Percentiles rank a stretch among this genome's conserved stretches.
These are phyloP conservation scores for Solanum microdontum DNA, from an alignment of 257 asterid species.

Conservation along the genomic window DNA sequence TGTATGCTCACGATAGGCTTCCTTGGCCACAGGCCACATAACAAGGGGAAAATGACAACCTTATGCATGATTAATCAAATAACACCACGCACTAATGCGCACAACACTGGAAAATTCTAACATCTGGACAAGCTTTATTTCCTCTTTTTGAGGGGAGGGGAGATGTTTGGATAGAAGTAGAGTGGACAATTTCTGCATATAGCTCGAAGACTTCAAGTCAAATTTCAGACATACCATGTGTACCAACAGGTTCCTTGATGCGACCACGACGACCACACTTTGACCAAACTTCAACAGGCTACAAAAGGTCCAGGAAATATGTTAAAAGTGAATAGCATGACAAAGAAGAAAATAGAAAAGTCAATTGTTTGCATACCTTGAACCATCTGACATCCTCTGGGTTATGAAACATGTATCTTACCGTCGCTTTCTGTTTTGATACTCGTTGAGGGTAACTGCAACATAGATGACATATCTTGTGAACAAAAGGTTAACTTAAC, in stretches of 20 bases:
- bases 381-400: constrained; percentile 99
- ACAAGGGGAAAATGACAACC: not conserved
- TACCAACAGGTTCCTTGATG: constrained; percentile 92
- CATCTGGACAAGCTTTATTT: not conserved
- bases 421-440: constrained; percentile 82
- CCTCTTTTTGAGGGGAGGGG: not conserved
- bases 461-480: constrained; percentile 6
- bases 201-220: not conserved
- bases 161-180: not conserved
- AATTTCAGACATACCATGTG: constrained; percentile 61
- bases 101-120: not conserved
- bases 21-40: not conserved
- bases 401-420: constrained; percentile 86
- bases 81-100: not conserved
- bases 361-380: constrained; percentile 44
- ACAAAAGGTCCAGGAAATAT: constrained; percentile 11
- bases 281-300: constrained; percentile 95
- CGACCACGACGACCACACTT: constrained; percentile 95
- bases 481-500: constrained; percentile 5
- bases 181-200: not conserved
- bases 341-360: not conserved
- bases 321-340: not conserved
- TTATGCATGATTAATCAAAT: not conserved
- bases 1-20: not conserved
- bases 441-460: constrained; percentile 98